Base-by-base conservation (phyloP, 495 filamentous ascomycete species). In the Aspergillus coremiiformis region DNA sequence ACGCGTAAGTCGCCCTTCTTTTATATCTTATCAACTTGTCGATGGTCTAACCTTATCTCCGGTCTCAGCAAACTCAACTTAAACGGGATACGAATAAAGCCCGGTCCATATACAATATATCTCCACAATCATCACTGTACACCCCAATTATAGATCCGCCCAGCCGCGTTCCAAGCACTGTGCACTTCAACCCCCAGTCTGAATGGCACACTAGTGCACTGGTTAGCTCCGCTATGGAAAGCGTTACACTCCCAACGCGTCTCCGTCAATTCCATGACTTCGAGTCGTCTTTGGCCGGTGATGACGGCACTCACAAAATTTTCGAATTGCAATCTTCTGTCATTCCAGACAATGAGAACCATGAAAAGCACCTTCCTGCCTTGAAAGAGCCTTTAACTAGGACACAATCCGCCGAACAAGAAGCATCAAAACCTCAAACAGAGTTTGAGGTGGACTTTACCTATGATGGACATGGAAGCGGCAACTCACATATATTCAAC, bases 141-240 rank as follows among this genome's bases (percentile, higher is more conserved):
- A 75, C 94, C 30, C 93, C 93, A 1, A 72, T 96, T 32, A 75
- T 85, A 3, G 66, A 85, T 22, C 80, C 82, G 5, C 78, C 83
- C 1, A 61, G 53, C 24, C 64, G 62, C 21, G 56, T 89, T 23
- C 86, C 90, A 12, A 47, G 57, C 4, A 83, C 80, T 55, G 58
- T 95, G 12, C 64, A 67, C 20, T 58, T 96, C 21, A 79, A 96
- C 61, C 57, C 60, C 26, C 67, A 69, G 9, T 94, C 86, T 6
- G 69, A 75, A 56, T 98, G 94, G 94, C 84, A 96, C 55, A 83
- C 74, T 15, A 85, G 87, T 12, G 92, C 84, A 7, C 66, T 97
- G 21, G 72, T 96, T 54, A 82, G 84, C 7, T 78, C 84, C 5
- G 86, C 89, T 7, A 58, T 96, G 23, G 93, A 99, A 66, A 90